These are phyloP conservation scores for Huntiella bhutanensis DNA, from an alignment of 2,329 filamentous ascomycete species.

Conservation along the genomic window DNA sequence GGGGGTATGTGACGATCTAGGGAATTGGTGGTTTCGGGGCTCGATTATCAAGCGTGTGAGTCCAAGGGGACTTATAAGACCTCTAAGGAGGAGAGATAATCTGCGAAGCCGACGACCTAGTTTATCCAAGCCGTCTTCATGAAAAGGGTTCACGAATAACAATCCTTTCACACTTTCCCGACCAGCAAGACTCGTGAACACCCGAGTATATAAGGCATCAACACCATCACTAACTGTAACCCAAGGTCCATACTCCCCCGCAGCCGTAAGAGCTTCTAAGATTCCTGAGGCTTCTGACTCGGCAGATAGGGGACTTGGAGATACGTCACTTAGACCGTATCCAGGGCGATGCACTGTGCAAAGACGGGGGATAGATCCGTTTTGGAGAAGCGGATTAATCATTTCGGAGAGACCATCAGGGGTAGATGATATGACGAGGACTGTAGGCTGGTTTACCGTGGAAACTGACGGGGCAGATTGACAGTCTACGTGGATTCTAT, in stretches of 20 bases:
- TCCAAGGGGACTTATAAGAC: constrained; percentile 63
- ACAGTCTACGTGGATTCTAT: constrained; percentile 73
- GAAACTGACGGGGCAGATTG: constrained; percentile 16
- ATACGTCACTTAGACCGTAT: constrained; percentile 71
- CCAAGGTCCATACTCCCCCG: constrained; percentile 76
- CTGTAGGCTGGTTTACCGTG: background rate
- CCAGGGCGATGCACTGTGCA: constrained; percentile 94
- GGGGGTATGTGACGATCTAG: constrained; percentile 56
- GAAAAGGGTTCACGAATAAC: constrained; percentile 70
- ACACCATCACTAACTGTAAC: constrained; percentile 72
- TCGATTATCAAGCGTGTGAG: constrained; percentile 61
- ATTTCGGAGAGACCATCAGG: constrained; percentile 66
- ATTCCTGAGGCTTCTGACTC: constrained; percentile 83
- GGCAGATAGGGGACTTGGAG: constrained; percentile 80
- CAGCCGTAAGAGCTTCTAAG: constrained; percentile 63
- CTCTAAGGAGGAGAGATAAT: constrained; percentile 6
- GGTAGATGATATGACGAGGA: constrained; percentile 28
- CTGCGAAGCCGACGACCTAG: constrained; percentile 2
- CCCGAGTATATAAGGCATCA: constrained; percentile 73
- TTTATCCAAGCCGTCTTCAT: constrained; percentile 34
- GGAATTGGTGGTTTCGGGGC: constrained; percentile 43
- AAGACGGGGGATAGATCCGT: constrained; percentile 70
- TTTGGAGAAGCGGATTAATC: constrained; percentile 54
- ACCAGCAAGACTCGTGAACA: constrained; percentile 73
- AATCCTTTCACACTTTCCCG: constrained; percentile 50